Percentiles rank a stretch among this genome's conserved stretches.
These are phyloP conservation scores for Graphilbum sp. DNA, from an alignment of 2,329 filamentous ascomycete genomes.

Conservation along the genomic window DNA sequence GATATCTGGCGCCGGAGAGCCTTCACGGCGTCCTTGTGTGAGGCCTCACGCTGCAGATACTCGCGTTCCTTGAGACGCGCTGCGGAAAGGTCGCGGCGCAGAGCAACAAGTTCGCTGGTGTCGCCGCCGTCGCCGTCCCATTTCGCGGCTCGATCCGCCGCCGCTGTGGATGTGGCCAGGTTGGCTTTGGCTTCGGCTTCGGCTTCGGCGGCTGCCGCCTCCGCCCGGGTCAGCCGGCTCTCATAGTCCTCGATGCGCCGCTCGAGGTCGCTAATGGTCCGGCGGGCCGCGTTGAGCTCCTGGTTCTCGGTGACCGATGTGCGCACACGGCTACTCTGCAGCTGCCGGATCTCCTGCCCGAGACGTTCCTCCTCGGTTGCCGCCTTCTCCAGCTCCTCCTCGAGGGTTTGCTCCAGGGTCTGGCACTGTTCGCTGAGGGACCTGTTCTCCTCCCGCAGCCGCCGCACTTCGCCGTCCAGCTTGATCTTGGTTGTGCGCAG, in stretches of 20 bases:
- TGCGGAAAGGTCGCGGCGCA: slow-evolving; percentile 46
- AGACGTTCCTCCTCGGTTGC: slow-evolving; percentile 49
- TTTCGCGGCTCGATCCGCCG: slow-evolving; percentile 10
- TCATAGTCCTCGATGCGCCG: slow-evolving; percentile 36
- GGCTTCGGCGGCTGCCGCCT: slow-evolving; percentile 19
- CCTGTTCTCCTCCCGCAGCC: slow-evolving; percentile 47
- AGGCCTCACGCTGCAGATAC: slow-evolving; percentile 46
- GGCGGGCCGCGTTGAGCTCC: slow-evolving; percentile 41
- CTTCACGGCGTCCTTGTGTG: slow-evolving; percentile 46
- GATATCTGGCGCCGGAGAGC: slow-evolving; percentile 47
- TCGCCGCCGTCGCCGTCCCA: slow-evolving; percentile 20
- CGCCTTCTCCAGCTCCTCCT: slow-evolving; percentile 49
- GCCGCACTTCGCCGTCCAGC: slow-evolving; percentile 49
- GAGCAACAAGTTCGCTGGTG: slow-evolving; percentile 37
- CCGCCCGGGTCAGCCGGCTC: slow-evolving; percentile 7
- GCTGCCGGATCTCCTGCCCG: slow-evolving; percentile 33
- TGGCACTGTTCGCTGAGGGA: slow-evolving; percentile 38
- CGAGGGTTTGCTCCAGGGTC: slow-evolving; percentile 44
- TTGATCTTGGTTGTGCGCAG: slow-evolving; percentile 51
- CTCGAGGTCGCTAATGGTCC: slow-evolving; percentile 50
- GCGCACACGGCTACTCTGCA: slow-evolving; percentile 27
- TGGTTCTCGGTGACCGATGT: slow-evolving; percentile 28
- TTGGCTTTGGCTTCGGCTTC: no score
- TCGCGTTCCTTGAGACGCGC: slow-evolving; percentile 51
- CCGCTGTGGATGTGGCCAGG: no score